These are phyloP conservation scores for Ilex asprella DNA, from an alignment of 257 asterid genomes.

Conservation along the genomic window DNA sequence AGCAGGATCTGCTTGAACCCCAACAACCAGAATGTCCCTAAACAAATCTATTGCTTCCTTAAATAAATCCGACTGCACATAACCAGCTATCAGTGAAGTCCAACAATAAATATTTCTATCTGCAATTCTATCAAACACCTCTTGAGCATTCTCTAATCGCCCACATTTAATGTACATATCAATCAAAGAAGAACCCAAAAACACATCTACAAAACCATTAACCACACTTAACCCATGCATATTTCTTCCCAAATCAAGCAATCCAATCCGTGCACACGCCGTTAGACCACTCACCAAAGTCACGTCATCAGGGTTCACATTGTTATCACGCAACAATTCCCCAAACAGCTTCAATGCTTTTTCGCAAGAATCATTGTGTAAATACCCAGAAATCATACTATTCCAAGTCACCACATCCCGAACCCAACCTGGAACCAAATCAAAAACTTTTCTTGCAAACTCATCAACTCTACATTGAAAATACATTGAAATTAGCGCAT, in stretches of 20 bases:
- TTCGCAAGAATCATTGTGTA: slow-evolving; percentile 5
- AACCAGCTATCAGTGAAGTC: slow-evolving; percentile 18
- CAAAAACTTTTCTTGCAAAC: slow-evolving; percentile 8
- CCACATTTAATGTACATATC: slow-evolving; percentile 16
- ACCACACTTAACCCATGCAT: slow-evolving; percentile 10
- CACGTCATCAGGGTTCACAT: slow-evolving; percentile 8
- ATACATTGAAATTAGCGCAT: slow-evolving; percentile 14
- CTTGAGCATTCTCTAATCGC: slow-evolving; percentile 9
- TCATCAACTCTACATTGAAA: slow-evolving; percentile 7
- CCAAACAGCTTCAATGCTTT: slow-evolving; percentile 6
- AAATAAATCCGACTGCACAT: slow-evolving; percentile 8
- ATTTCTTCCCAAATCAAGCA: slow-evolving; percentile 11
- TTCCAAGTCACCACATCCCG: slow-evolving; percentile 19
- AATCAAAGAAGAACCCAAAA: slow-evolving; percentile 12
- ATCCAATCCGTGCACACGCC: slow-evolving; percentile 11
- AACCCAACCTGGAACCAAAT: slow-evolving; percentile 8
- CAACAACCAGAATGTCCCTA: slow-evolving; percentile 9
- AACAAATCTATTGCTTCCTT: slow-evolving; percentile 15
- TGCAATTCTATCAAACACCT: slow-evolving; percentile 4
- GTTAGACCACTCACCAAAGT: slow-evolving; percentile 12
- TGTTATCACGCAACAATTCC: slow-evolving; percentile 1
- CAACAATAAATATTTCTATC: slow-evolving; percentile 11
- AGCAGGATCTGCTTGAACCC: slow-evolving; percentile 12
- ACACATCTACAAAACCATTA: slow-evolving; percentile 14
- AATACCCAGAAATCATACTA: slow-evolving; percentile 17